These are phyloP conservation scores for Kodamaea laetipori DNA, from an alignment of 805 yeast genomes.

Conservation along the genomic window DNA sequence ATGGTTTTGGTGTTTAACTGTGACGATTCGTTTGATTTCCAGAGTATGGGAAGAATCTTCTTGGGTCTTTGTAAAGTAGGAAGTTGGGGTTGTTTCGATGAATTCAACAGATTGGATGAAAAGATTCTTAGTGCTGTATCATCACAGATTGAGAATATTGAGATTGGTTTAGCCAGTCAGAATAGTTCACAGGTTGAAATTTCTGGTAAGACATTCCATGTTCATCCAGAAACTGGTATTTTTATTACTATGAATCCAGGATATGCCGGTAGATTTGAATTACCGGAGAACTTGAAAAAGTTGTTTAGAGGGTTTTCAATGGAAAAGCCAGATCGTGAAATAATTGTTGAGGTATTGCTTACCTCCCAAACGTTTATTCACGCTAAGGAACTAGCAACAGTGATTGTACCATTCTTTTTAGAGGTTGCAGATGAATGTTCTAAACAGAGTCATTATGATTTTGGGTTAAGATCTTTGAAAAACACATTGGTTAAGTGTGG, in stretches of 20 bases:
- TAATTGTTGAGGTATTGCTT: constrained; percentile 72
- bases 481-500: constrained; percentile 65
- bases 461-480: constrained; percentile 84
- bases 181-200: constrained; percentile 35
- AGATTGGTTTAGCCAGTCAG: constrained; percentile 47
- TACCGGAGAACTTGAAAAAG: constrained; percentile 85
- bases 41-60: constrained; percentile 73
- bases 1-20: constrained; percentile 87
- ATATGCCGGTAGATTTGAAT: constrained; percentile 75
- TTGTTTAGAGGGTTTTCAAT: constrained; percentile 76
- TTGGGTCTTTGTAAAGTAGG: constrained; percentile 81
- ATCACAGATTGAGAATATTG: constrained; percentile 73
- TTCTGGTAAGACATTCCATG: constrained; percentile 40
- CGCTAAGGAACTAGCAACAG: constrained; percentile 46
- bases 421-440: constrained; percentile 46
- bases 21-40: constrained; percentile 84
- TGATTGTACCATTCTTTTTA: constrained; percentile 57
- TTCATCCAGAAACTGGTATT: constrained; percentile 60
- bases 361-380: constrained; percentile 67
- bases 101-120: constrained; percentile 78
- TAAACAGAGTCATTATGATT: constrained; percentile 78
- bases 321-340: constrained; percentile 65
- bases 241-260: constrained; percentile 92
- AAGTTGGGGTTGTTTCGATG: constrained; percentile 96
- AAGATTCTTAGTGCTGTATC: constrained; percentile 81